phyloP scores from a whole-genome alignment of 345 rosid genomes.

The Mercurialis annua region DNA sequence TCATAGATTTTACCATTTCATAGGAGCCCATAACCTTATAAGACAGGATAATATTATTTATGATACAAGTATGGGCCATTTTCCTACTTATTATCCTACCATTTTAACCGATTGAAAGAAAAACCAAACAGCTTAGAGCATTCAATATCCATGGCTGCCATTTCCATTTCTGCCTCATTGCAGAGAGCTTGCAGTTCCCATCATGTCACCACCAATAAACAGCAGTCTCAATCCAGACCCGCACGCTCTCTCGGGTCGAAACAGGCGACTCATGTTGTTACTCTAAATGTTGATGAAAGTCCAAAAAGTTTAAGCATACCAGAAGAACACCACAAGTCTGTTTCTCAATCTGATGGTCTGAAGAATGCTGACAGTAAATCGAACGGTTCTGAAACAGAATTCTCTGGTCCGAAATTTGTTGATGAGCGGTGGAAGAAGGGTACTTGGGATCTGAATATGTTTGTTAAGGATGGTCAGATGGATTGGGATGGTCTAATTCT shows the following conservation, averaged over 20 bases:
- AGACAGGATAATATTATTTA: slow-evolving; percentile 28
- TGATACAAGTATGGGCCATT: slow-evolving; percentile 23
- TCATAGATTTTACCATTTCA: background rate
- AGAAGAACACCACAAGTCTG: slow-evolving; percentile 19
- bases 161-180: slow-evolving; percentile 47
- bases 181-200: slow-evolving; percentile 27
- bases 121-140: background rate
- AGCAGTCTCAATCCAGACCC: slow-evolving; percentile 23
- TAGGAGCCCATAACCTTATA: slow-evolving; percentile 7
- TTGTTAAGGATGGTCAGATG: slow-evolving; percentile 45
- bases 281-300: slow-evolving; percentile 30
- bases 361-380: slow-evolving; percentile 11
- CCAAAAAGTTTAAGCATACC: slow-evolving; percentile 15
- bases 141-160: slow-evolving; percentile 35
- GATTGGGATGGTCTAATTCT: slow-evolving; percentile 48
- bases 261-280: slow-evolving; percentile 31
- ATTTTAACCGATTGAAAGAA: background rate
- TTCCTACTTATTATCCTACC: slow-evolving; percentile 1
- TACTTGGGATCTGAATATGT: slow-evolving; percentile 53
- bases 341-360: slow-evolving; percentile 6
- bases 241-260: slow-evolving; percentile 32
- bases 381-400: slow-evolving; percentile 18
- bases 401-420: slow-evolving; percentile 28
- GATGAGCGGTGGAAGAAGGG: slow-evolving; percentile 53
- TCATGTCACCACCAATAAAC: slow-evolving; percentile 23